phyloP scores from a whole-genome alignment of 2,329 filamentous ascomycete species.

The Fusarium albosuccineum region DNA sequence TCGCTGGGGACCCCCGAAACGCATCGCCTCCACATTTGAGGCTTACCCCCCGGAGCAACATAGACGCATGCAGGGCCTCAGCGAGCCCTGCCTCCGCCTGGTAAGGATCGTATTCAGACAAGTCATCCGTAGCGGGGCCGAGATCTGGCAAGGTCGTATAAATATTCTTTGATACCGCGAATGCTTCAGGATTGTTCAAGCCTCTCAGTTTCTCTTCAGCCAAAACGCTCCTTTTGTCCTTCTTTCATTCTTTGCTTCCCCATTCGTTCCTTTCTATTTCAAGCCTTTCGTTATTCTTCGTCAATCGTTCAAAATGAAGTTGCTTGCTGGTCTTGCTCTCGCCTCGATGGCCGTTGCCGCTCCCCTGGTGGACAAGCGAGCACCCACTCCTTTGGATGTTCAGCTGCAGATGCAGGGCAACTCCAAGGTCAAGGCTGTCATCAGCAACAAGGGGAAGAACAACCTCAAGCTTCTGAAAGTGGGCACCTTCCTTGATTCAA shows the following conservation, averaged over 20 bases:
- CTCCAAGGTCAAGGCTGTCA: slow-evolving; percentile 64
- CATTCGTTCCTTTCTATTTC: slow-evolving; percentile 17
- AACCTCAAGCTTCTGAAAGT: slow-evolving; percentile 66
- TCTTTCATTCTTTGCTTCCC: slow-evolving; percentile 15
- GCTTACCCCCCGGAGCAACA: slow-evolving; percentile 12
- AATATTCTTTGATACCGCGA: slow-evolving; percentile 25
- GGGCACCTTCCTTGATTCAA: slow-evolving; percentile 65
- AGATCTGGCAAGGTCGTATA: slow-evolving; percentile 21
- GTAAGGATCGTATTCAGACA: slow-evolving; percentile 10
- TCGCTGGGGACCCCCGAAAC: slow-evolving; percentile 16
- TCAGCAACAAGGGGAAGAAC: slow-evolving; percentile 65
- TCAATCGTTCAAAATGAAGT: slow-evolving; percentile 44
- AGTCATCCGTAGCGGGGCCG: slow-evolving; percentile 13
- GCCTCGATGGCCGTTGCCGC: slow-evolving; percentile 44
- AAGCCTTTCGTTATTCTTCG: slow-evolving; percentile 30
- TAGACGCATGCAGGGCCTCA: slow-evolving; percentile 17
- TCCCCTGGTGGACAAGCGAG: slow-evolving; percentile 48
- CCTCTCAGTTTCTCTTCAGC: slow-evolving; percentile 3
- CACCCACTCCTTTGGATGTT: slow-evolving; percentile 57
- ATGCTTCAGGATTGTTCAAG: slow-evolving; percentile 6
- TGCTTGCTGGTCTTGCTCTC: slow-evolving; percentile 45
- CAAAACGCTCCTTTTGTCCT: slow-evolving; percentile 17
- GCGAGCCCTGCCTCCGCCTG: neutral
- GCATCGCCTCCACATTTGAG: slow-evolving; percentile 14
- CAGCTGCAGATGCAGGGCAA: slow-evolving; percentile 63